Conservation (phyloP, 1,284 basidiomycete species). For the Rhodotorula sp. region DNA sequence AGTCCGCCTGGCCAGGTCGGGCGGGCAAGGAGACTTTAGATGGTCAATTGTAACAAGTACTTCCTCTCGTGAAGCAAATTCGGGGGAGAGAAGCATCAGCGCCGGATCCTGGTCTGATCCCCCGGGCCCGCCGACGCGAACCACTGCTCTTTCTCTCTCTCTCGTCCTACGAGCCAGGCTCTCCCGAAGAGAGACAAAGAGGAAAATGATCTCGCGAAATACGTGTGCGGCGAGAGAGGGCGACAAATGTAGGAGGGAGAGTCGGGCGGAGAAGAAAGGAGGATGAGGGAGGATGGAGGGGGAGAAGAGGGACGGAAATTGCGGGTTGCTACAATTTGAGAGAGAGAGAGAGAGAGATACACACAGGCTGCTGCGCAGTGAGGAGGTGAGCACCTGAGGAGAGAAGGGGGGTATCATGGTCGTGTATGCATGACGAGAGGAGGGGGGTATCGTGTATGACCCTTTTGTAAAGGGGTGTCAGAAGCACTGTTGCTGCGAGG, state of each 20-base stretch:
- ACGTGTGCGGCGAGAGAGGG: not conserved
- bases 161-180: too few species aligned
- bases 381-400: not conserved
- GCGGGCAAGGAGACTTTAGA: not conserved
- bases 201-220: not conserved
- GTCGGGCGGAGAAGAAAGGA: not conserved
- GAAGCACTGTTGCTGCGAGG: too few species aligned
- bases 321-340: not conserved
- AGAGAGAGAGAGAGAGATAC: not conserved
- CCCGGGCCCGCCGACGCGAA: too few species aligned
- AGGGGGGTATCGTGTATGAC: slow-evolving; percentile 1
- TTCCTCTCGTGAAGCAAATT: not conserved
- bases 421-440: slow-evolving; percentile 5
- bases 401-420: slow-evolving; percentile 8
- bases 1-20: too few species aligned
- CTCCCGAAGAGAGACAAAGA: too few species aligned
- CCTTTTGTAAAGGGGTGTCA: not conserved
- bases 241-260: not conserved
- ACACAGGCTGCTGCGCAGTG: not conserved
- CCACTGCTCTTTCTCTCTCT: too few species aligned
- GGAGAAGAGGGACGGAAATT: too few species aligned
- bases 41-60: not conserved
- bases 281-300: not conserved
- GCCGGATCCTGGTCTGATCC: too few species aligned
- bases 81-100: too few species aligned